These are phyloP conservation scores for Tetracladium maxilliforme DNA, from an alignment of 2,329 filamentous ascomycete genomes.

Conservation along the genomic window DNA sequence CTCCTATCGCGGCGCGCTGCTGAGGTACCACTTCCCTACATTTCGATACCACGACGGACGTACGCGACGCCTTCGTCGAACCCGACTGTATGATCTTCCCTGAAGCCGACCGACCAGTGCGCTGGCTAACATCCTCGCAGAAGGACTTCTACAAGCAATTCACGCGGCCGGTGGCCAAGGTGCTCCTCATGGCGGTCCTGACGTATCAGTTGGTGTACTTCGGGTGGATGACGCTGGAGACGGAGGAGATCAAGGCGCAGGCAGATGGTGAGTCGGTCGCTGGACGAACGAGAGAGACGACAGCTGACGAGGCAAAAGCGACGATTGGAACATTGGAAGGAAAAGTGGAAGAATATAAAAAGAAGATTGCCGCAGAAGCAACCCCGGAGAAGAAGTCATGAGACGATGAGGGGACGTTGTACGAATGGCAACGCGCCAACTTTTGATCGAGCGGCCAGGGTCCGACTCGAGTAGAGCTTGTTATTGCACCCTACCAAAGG, in stretches of 20 bases:
- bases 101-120: not conserved
- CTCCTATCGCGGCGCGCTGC: not conserved
- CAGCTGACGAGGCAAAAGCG: not conserved
- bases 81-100: not conserved
- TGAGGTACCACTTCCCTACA: constrained; percentile 1
- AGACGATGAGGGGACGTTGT: too few species aligned
- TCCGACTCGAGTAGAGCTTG: too few species aligned
- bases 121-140: constrained; percentile 17
- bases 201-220: constrained; percentile 70
- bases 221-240: constrained; percentile 60
- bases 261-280: constrained; percentile 41
- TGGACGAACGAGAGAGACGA: too few species aligned
- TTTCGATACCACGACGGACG: not conserved
- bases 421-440: too few species aligned
- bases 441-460: too few species aligned
- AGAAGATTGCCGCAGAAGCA: too few species aligned
- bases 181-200: constrained; percentile 59
- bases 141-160: constrained; percentile 62
- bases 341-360: too few species aligned
- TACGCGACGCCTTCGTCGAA: not conserved
- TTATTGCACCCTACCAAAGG: too few species aligned
- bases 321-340: too few species aligned
- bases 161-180: constrained; percentile 58
- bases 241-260: constrained; percentile 48
- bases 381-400: too few species aligned